Evolutionary conservation across 2,329 filamentous ascomycete genomes (phyloP).

Genomic region (Penicillium sp.): DNA sequence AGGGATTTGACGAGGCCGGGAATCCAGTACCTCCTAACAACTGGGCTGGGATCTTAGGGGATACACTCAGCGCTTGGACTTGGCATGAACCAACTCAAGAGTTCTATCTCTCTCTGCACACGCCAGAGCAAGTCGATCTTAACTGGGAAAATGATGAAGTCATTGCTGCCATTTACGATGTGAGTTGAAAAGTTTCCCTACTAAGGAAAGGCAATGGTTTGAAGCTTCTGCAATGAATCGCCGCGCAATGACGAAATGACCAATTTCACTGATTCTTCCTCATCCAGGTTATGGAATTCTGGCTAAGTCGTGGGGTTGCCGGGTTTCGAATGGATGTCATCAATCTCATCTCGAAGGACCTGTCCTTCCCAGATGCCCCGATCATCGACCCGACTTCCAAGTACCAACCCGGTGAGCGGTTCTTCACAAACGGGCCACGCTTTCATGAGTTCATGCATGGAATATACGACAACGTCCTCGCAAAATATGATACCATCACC

Average conservation of each 20-base stretch:
- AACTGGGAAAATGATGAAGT: constrained; percentile 74
- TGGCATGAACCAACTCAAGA: constrained; percentile 68
- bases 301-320: constrained; percentile 69
- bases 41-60: constrained; percentile 55
- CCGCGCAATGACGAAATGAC: background rate
- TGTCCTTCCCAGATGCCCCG: constrained; percentile 49
- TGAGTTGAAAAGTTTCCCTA: background rate
- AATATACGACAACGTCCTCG: constrained; percentile 35
- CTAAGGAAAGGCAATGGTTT: background rate
- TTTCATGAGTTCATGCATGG: constrained; percentile 42
- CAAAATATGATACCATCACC: constrained; percentile 41
- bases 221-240: background rate
- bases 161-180: constrained; percentile 63
- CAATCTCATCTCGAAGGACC: constrained; percentile 66
- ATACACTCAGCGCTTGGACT: constrained; percentile 34
- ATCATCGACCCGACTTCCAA: constrained; percentile 46
- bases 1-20: constrained; percentile 53
- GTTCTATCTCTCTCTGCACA: constrained; percentile 73
- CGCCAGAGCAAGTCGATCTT: constrained; percentile 72
- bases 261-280: background rate
- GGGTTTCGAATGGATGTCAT: constrained; percentile 69
- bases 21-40: constrained; percentile 70
- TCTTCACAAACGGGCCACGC: constrained; percentile 29
- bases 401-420: background rate
- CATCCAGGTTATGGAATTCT: constrained; percentile 67